These are phyloP conservation scores for Pseudohalonectria lignicola DNA, from an alignment of 2,329 filamentous ascomycete genomes.

Conservation along the genomic window DNA sequence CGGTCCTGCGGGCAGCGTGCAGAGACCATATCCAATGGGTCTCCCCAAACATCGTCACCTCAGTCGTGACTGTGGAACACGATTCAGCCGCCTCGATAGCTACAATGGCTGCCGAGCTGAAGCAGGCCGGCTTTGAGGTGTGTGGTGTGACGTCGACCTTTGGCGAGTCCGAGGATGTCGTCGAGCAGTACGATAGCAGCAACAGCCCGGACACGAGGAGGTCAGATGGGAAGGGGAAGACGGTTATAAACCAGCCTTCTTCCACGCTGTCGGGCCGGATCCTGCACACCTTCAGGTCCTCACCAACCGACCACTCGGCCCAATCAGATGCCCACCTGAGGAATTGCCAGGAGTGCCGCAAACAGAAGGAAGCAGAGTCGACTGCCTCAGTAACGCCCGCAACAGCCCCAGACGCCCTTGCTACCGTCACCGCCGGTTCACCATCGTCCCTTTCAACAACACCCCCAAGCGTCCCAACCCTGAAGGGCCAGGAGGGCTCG, in stretches of 20 bases:
- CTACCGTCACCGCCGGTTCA: not conserved
- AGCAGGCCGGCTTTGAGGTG: constrained; percentile 48
- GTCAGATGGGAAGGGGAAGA: too few relatives aligned
- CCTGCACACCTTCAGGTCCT: too few relatives aligned
- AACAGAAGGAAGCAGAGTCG: too few relatives aligned
- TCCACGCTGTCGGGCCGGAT: not conserved
- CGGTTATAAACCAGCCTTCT: too few relatives aligned
- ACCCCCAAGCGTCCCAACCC: too few relatives aligned
- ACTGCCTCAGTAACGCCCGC: too few relatives aligned
- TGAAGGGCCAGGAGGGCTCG: too few relatives aligned
- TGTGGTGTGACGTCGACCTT: constrained; percentile 31
- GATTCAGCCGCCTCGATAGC: constrained; percentile 31
- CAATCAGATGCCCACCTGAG: constrained; percentile 23
- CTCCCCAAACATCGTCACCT: constrained; percentile 61
- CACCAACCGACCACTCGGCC: too few relatives aligned
- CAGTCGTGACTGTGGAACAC: constrained; percentile 54
- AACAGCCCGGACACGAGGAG: too few relatives aligned
- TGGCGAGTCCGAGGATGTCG: constrained; percentile 13
- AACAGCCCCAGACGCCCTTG: too few relatives aligned
- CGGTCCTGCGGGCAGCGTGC: constrained; percentile 38
- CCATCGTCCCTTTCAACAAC: not conserved
- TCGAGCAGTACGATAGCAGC: too few relatives aligned
- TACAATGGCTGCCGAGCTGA: constrained; percentile 32
- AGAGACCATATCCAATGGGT: constrained; percentile 41
- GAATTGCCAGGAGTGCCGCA: constrained; percentile 30